A percentile compares a stretch with the other conserved stretches of the same genome.
These are phyloP conservation scores for Arxiozyma slooffiae DNA, from an alignment of 1,139 yeast species.

Conservation along the genomic window DNA sequence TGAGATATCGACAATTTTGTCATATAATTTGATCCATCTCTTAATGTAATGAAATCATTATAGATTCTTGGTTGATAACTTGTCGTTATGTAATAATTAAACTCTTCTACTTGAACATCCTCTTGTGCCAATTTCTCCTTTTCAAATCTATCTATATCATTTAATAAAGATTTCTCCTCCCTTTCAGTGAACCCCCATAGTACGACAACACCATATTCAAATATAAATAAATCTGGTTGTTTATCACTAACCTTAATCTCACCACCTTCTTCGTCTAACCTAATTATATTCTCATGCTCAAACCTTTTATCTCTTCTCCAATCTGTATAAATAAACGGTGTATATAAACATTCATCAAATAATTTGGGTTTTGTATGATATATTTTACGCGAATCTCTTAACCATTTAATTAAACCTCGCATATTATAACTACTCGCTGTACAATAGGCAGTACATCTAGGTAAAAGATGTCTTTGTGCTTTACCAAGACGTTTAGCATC, in stretches of 20 bases:
- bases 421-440: constrained; percentile 87
- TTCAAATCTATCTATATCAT: constrained; percentile 79
- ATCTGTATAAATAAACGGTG: constrained; percentile 77
- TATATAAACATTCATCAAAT: constrained; percentile 87
- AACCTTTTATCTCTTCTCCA: constrained; percentile 51
- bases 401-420: constrained; percentile 78
- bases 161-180: constrained; percentile 75
- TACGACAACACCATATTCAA: constrained; percentile 91
- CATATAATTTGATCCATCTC: constrained; percentile 89
- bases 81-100: constrained; percentile 85
- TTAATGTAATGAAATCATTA: constrained; percentile 83
- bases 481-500: constrained; percentile 93
- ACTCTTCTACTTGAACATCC: constrained; percentile 88
- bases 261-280: constrained; percentile 89
- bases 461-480: constrained; percentile 71
- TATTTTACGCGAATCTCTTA: constrained; percentile 63
- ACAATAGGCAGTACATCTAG: constrained; percentile 92
- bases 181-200: constrained; percentile 86
- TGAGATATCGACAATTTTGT: constrained; percentile 79
- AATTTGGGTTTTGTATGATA: constrained; percentile 76
- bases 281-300: constrained; percentile 41
- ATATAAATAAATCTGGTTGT: constrained; percentile 69
- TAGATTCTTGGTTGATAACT: constrained; percentile 91
- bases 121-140: constrained; percentile 82
- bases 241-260: constrained; percentile 72